Percentiles rank a stretch among this genome's conserved stretches.
phyloP scores from a whole-genome alignment of 2,329 filamentous ascomycete species.

The Aspergillus fijiensis region DNA sequence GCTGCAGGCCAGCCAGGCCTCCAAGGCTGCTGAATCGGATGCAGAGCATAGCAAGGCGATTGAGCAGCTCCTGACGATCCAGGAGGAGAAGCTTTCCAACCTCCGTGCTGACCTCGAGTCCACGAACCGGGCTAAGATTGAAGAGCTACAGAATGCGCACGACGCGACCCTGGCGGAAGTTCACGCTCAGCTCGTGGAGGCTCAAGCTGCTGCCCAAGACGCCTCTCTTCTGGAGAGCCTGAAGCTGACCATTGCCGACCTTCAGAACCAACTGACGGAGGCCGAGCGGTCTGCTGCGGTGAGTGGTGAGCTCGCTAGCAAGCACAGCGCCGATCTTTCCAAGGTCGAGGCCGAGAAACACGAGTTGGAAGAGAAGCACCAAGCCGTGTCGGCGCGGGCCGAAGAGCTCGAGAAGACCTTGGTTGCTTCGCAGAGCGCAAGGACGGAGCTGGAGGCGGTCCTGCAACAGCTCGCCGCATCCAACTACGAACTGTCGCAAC shows the following conservation, averaged over 20 bases:
- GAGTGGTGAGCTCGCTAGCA: slow-evolving; percentile 44
- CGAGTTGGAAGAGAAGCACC: slow-evolving; percentile 45
- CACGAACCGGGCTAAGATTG: slow-evolving; percentile 36
- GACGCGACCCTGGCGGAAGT: slow-evolving; percentile 33
- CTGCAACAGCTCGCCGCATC: slow-evolving; percentile 52
- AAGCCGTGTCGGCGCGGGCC: slow-evolving; percentile 53
- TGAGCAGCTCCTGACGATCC: slow-evolving; percentile 41
- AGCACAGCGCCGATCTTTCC: slow-evolving; percentile 48
- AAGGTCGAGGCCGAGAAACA: slow-evolving; percentile 44
- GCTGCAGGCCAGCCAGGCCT: slow-evolving; percentile 35
- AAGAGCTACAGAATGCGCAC: slow-evolving; percentile 38
- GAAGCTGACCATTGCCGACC: slow-evolving; percentile 46
- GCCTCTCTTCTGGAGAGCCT: slow-evolving; percentile 38
- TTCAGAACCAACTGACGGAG: slow-evolving; percentile 65
- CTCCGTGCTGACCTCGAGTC: slow-evolving; percentile 39
- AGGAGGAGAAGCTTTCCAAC: slow-evolving; percentile 41
- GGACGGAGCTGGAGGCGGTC: slow-evolving; percentile 65
- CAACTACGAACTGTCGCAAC: slow-evolving; percentile 33
- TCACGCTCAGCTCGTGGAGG: slow-evolving; percentile 36
- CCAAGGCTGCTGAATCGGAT: slow-evolving; percentile 38
- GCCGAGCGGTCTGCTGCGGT: slow-evolving; percentile 46
- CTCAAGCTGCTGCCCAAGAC: slow-evolving; percentile 37
- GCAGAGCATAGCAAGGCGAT: slow-evolving; percentile 41
- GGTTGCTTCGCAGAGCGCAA: slow-evolving; percentile 71
- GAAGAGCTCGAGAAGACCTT: slow-evolving; percentile 83